Base-by-base conservation (phyloP, 331 rosid species). In the Saraca asoca region DNA sequence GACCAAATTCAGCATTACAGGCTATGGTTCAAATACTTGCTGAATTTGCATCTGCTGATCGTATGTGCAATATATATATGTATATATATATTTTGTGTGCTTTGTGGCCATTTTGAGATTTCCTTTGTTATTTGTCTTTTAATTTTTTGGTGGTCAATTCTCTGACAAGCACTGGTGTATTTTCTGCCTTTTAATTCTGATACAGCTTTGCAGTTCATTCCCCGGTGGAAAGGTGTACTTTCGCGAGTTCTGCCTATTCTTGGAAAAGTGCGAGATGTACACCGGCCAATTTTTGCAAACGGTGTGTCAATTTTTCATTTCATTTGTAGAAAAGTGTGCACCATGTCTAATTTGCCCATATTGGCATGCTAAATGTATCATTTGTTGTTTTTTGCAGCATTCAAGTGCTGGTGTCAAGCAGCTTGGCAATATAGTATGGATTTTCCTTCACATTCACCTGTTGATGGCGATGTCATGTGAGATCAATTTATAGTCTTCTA, bases 341-440 rank as follows among this genome's bases (percentile, higher is more conserved):
- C n/a, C n/a, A n/a, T n/a, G n/a, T n/a, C n/a, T n/a, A n/a, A n/a
- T 58, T 60, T 52, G 38, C 43, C 44, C 46, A 15, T 15, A 5
- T 48, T 13, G 45, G n/a, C 66, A 12, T 64, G 50, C 16, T 38
- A 43, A 13, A 13, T 13, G 69, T 52, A 14, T 43, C 35, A 14
- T 50, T 65, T 68, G 46, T 71, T 60, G 38, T 74, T 64, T 73
- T 60, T 77, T 87, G 63, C 97, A 93, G 98, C 98, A 76, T 82
- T 93, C 63, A 93, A 93, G 82, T 90, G 95, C 79, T 93, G 98
- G 98, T 90, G 98, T 78, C 95, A 90, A 81, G 98, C 98, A 72
- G 94, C 88, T 69, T 84, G 88, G 88, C 98, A 87, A 72, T 77
- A 75, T 73, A 79, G 81, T 56, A 62, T 75, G 78, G 98, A 93